Evolutionary conservation across 2,329 filamentous ascomycete genomes (phyloP), one percentile per base, ranked within the genome.

Genomic region (Mycocentrospora acerina): DNA sequence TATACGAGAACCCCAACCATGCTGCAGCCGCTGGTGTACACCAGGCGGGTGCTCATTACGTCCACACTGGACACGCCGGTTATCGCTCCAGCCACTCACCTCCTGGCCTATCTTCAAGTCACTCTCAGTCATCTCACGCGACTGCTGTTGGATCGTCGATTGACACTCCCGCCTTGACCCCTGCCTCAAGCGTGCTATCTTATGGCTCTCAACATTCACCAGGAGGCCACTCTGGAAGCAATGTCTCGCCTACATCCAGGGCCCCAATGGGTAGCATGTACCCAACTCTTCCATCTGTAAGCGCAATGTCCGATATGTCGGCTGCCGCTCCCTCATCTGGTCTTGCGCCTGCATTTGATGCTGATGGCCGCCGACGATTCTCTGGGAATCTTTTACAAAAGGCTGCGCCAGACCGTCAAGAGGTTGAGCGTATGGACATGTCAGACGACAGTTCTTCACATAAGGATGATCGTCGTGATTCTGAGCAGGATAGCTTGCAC

Each of bases 1-100:
- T 97, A 32, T 97, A 97, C 64, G 93, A 97, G 71, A 95, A 85
- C 66, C 84, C 90, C 38, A 88, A 83, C 56, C 85, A 90, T 34
- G 85, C 89, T 22, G 88, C 88, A 2, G 82, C 82, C 10, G 85
- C 86, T 29, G 86, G 88, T 41, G 80, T 94, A 42, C 86, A 87
- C 55, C 82, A 90, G 47, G 82, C 86, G 34, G 83, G 83, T 43
- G 72, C 80, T 12, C 85, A 89, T 62, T 83, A 86, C 57, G 71
- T 81, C 13, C 76, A 77, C 44, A 68, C 69, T 32, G 69, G 69
- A 31, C 19, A 22, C 19, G 65, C 75, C 41, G 69, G 66, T 48
- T 79, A 78, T 61, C 76, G 79, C 35, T 71, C 75, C 7, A 81
- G 77, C 53, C 71, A 81, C 59, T 81, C 79, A 35, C 79, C 80